Evolutionary conservation across 768 basidiomycete genomes (phyloP).

Genomic region (Nidularia pulvinata): DNA sequence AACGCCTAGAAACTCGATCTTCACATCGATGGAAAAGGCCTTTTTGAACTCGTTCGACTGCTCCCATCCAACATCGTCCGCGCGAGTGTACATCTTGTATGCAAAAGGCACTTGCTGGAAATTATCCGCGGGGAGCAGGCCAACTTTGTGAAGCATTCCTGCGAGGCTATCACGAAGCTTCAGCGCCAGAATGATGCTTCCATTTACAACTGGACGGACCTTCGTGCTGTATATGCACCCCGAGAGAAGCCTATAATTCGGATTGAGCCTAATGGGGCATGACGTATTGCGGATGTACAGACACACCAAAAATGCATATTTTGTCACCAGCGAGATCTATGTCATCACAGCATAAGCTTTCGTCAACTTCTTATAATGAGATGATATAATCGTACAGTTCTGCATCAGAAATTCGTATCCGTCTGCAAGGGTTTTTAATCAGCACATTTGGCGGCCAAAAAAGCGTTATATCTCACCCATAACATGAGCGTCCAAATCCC

Average conservation of each 20-base stretch:
- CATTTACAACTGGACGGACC: slow-evolving; percentile 11
- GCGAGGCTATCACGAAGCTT: slow-evolving; percentile 28
- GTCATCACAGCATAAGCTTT: neutral
- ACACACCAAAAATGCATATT: slow-evolving; percentile 57
- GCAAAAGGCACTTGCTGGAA: slow-evolving; percentile 57
- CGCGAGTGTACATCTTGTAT: slow-evolving; percentile 51
- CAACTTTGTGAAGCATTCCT: slow-evolving; percentile 57
- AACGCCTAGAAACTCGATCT: slow-evolving; percentile 49
- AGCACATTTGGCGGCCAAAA: neutral
- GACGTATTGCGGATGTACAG: neutral
- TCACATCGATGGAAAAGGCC: slow-evolving; percentile 44
- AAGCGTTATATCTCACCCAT: slow-evolving; percentile 28
- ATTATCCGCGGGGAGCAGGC: slow-evolving; percentile 37
- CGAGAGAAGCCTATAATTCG: slow-evolving; percentile 44
- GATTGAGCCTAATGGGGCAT: neutral
- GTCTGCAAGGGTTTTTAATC: slow-evolving; percentile 16
- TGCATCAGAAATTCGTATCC: slow-evolving; percentile 65
- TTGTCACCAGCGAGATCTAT: slow-evolving; percentile 45
- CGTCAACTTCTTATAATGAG: no score
- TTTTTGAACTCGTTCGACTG: slow-evolving; percentile 47
- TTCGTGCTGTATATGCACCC: slow-evolving; percentile 54
- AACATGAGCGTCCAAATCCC: slow-evolving; percentile 52
- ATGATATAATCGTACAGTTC: slow-evolving; percentile 33
- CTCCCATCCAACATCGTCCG: slow-evolving; percentile 39
- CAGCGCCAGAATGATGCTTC: no score